phyloP scores from a whole-genome alignment of 164 flowering plant genomes.

The Platanus orientalis region DNA sequence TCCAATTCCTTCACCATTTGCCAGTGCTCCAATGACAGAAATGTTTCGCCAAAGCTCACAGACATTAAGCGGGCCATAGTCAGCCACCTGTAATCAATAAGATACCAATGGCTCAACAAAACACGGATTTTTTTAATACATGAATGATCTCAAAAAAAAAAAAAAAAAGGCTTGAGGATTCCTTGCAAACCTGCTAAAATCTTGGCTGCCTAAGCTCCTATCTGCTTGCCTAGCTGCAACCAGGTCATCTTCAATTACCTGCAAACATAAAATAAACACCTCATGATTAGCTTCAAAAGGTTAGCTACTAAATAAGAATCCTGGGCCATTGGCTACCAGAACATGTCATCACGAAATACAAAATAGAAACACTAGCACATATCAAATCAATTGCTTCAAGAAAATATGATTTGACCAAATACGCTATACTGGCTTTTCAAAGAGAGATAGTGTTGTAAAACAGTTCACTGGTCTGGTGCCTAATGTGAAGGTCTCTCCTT shows the following conservation, averaged over 20 bases:
- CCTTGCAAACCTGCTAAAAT: conserved; percentile 69
- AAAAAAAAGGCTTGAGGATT: neutral
- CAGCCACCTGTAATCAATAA: conserved; percentile 51
- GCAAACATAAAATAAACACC: conserved; percentile 9
- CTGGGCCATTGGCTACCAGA: too few relatives aligned
- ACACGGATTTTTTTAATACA: neutral
- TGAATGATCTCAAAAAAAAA: neutral
- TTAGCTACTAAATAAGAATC: too few relatives aligned
- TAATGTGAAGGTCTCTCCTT: too few relatives aligned
- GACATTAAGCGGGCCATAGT: conserved; percentile 85
- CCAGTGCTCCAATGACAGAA: conserved; percentile 77
- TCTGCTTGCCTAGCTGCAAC: conserved; percentile 85
- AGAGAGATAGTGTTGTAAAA: too few relatives aligned
- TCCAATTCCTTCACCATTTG: conserved; percentile 87
- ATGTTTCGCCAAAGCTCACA: conserved; percentile 67
- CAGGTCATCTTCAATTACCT: conserved; percentile 83
- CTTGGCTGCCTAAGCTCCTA: conserved; percentile 55
- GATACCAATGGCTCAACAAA: neutral
- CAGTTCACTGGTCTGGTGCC: too few relatives aligned
- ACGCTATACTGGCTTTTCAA: too few relatives aligned
- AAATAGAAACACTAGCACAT: too few relatives aligned
- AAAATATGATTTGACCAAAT: too few relatives aligned
- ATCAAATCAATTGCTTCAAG: too few relatives aligned
- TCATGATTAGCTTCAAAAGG: neutral
- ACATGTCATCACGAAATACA: too few relatives aligned